These are phyloP conservation scores for Urostyla sp. DNA, from an alignment of 73 alveolate genomes.

Conservation along the genomic window DNA sequence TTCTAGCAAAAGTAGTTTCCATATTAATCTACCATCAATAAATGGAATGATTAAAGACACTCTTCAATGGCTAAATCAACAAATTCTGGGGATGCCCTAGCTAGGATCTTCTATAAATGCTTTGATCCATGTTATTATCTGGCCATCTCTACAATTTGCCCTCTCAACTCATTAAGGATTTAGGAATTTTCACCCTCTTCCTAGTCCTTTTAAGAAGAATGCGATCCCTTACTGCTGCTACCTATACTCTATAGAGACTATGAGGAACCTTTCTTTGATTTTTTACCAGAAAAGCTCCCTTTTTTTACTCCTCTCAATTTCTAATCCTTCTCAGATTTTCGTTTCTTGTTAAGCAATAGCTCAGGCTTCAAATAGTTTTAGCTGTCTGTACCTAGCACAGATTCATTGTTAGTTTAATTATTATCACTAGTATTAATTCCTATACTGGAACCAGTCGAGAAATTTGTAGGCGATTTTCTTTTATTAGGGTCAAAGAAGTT, in stretches of 20 bases:
- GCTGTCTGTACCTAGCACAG: no score
- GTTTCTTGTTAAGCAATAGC: background rate
- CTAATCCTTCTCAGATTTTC: background rate
- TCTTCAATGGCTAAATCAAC: conserved; percentile 81
- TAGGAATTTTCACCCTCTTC: conserved; percentile 10
- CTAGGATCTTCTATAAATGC: conserved; percentile 78
- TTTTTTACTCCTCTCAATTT: background rate
- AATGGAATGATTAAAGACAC: conserved; percentile 61
- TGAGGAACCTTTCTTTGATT: background rate
- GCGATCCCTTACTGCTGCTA: conserved; percentile 4
- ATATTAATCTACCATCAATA: conserved; percentile 87
- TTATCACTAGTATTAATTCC: no score
- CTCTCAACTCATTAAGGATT: conserved; percentile 52
- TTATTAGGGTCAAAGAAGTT: no score
- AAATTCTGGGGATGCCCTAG: conserved; percentile 84
- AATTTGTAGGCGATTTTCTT: no score
- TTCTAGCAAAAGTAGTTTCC: conserved; percentile 94
- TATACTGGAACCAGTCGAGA: no score
- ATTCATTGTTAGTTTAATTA: no score
- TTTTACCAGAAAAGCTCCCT: background rate
- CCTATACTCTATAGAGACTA: background rate
- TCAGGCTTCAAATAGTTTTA: conserved; percentile 1
- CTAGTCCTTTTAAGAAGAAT: background rate
- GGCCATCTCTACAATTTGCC: conserved; percentile 54
- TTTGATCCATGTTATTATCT: conserved; percentile 82